Evolutionary conservation across 352 stramenopile species (phyloP), one percentile per base, ranked within the genome.

Genomic region (Vaucheria bursata): DNA sequence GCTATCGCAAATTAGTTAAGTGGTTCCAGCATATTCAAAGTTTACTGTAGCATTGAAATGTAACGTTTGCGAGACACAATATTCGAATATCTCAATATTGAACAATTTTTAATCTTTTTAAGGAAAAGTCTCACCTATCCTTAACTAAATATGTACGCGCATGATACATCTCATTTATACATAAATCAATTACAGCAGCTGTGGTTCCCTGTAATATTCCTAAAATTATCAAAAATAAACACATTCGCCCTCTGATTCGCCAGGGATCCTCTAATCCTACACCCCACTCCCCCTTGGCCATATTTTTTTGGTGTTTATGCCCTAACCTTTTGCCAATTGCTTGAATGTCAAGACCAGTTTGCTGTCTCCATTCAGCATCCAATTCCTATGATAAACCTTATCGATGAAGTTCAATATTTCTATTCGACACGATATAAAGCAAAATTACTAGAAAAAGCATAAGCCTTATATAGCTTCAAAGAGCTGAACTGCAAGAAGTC

Each of bases 141-240:
- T 59, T 25, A 25, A 12, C 45, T 12, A 59, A 59, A 12, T 25
- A 25, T 25, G 12, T 12, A 12, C 45, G 45, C 45, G 45, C 45
- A 12, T 12, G 12, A 12, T 59, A 25, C 45, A 59, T 59, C 45
- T 12, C 45, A 25, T 59, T 59, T 12, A 79, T 79, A 40, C 73
- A 53, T 0, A 34, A 35, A 49, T 79, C 73, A 45, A 79, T 79
- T 3, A 40, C 73, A 67, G 73, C 45, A 29, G 53, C 70, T 39
- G 52, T 67, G n/a, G 71, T 53, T 33, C 73, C 73, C 39, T 73
- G 40, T 0, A 79, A 29, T 1, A 79, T 67, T 5, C 73, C 73
- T 40, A 79, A 67, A 37, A 79, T 40, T 0, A 79, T 67, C 1
- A 79, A 45, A 49, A 79, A 79, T 6, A 73, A 32, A 0, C 65